A percentile compares a stretch with the other conserved stretches of the same genome.
phyloP scores from a whole-genome alignment of 2,329 filamentous ascomycete genomes.

The Aspergillus flavus region DNA sequence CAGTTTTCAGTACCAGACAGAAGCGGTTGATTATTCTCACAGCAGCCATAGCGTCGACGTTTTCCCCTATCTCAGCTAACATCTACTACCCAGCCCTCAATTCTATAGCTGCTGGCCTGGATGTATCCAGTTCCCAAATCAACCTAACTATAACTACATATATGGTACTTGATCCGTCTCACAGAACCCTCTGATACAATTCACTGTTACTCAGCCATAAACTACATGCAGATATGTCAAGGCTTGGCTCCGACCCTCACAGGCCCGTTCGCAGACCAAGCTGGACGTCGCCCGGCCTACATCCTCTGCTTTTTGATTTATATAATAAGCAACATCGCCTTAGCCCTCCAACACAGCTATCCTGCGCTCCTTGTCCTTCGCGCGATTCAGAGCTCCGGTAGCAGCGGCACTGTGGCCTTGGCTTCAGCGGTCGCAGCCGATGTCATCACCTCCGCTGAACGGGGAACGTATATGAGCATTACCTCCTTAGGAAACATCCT shows the following conservation, averaged over 20 bases:
- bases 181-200: background rate
- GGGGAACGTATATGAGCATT: slow-evolving; percentile 47
- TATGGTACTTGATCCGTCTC: slow-evolving; percentile 25
- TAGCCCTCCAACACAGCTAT: slow-evolving; percentile 44
- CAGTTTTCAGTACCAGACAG: slow-evolving; percentile 35
- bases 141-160: slow-evolving; percentile 37
- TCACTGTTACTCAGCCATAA: background rate
- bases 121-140: slow-evolving; percentile 27
- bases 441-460: slow-evolving; percentile 42
- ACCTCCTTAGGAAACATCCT: slow-evolving; percentile 37
- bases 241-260: slow-evolving; percentile 53
- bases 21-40: slow-evolving; percentile 42
- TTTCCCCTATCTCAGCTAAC: slow-evolving; percentile 46
- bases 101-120: slow-evolving; percentile 33
- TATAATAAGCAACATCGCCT: slow-evolving; percentile 44
- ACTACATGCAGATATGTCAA: slow-evolving; percentile 47
- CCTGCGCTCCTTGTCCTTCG: slow-evolving; percentile 41
- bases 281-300: slow-evolving; percentile 53
- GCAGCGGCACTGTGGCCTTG: slow-evolving; percentile 45
- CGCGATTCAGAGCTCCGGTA: slow-evolving; percentile 48
- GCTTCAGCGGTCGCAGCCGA: slow-evolving; percentile 46
- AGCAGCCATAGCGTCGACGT: slow-evolving; percentile 44
- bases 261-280: slow-evolving; percentile 51
- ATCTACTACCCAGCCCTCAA: slow-evolving; percentile 49
- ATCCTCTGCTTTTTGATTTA: slow-evolving; percentile 49